These are phyloP conservation scores for Tylopilus sp. DNA, from an alignment of 1,284 basidiomycete genomes.

Conservation along the genomic window DNA sequence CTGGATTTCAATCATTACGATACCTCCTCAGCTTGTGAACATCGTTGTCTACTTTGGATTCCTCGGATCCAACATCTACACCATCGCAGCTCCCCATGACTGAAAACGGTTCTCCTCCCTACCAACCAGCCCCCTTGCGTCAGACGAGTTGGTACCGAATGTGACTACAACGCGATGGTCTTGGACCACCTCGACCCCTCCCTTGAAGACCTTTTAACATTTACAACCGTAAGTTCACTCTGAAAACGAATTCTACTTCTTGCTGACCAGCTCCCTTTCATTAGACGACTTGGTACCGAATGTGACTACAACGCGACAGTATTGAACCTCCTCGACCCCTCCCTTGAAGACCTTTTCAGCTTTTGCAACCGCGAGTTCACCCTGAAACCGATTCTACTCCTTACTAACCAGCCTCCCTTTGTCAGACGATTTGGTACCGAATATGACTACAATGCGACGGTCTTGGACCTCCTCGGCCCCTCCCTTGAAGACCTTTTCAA, in stretches of 20 bases:
- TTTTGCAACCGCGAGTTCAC: slow-evolving; percentile 99
- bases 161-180: slow-evolving; percentile 99
- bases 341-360: slow-evolving; percentile 99
- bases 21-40: slow-evolving; percentile 71
- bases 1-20: not conserved
- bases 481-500: slow-evolving; percentile 99
- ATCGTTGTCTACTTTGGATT: slow-evolving; percentile 84
- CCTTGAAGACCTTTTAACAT: slow-evolving; percentile 99
- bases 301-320: slow-evolving; percentile 99
- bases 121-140: slow-evolving; percentile 99
- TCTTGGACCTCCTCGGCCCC: slow-evolving; percentile 97
- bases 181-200: slow-evolving; percentile 97
- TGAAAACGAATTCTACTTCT: no score
- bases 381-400: slow-evolving; percentile 96
- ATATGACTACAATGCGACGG: slow-evolving; percentile 99
- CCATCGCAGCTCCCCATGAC: slow-evolving; percentile 77
- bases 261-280: no score
- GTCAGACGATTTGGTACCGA: slow-evolving; percentile 99
- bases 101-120: slow-evolving; percentile 97
- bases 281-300: slow-evolving; percentile 98
- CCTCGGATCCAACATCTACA: slow-evolving; percentile 91
- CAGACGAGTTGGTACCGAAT: slow-evolving; percentile 98
- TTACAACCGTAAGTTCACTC: slow-evolving; percentile 96
- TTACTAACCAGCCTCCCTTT: slow-evolving; percentile 99
- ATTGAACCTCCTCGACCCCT: slow-evolving; percentile 96